phyloP scores from a whole-genome alignment of 2,329 filamentous ascomycete genomes.

The Pseudocercospora cruenta region DNA sequence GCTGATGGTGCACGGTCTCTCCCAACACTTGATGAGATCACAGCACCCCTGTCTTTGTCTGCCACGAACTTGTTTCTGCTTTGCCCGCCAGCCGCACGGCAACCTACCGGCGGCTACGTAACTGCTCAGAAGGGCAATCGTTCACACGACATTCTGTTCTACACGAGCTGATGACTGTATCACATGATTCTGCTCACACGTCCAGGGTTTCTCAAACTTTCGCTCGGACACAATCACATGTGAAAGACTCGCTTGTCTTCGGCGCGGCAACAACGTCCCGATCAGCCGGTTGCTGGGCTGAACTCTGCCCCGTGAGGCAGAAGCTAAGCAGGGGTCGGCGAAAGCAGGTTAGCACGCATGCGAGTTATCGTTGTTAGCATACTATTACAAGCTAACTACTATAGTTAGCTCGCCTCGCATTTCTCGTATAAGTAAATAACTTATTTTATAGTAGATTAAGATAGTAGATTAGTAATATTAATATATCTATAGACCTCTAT shows the following conservation, averaged over 20 bases:
- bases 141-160: not conserved
- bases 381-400: too few relatives aligned
- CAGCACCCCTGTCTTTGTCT: not conserved
- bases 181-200: not conserved
- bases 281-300: not conserved
- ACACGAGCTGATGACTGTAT: not conserved
- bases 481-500: too few relatives aligned
- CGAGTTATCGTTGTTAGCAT: too few relatives aligned
- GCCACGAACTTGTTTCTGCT: not conserved
- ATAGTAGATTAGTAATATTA: too few relatives aligned
- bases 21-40: not conserved
- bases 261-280: constrained; percentile 3
- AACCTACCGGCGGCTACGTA: not conserved
- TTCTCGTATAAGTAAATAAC: too few relatives aligned
- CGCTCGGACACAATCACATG: not conserved
- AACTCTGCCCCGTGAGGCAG: not conserved
- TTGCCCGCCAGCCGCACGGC: not conserved
- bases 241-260: not conserved
- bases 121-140: not conserved
- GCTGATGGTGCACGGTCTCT: not conserved
- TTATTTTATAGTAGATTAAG: too few relatives aligned
- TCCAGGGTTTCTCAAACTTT: not conserved
- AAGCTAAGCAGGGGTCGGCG: too few relatives aligned
- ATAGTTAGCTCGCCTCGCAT: too few relatives aligned
- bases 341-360: too few relatives aligned